Evolutionary conservation across 192 early-diverging fungal genomes (phyloP), one percentile per base, ranked within the genome.

Genomic region (Coemansia sp.): DNA sequence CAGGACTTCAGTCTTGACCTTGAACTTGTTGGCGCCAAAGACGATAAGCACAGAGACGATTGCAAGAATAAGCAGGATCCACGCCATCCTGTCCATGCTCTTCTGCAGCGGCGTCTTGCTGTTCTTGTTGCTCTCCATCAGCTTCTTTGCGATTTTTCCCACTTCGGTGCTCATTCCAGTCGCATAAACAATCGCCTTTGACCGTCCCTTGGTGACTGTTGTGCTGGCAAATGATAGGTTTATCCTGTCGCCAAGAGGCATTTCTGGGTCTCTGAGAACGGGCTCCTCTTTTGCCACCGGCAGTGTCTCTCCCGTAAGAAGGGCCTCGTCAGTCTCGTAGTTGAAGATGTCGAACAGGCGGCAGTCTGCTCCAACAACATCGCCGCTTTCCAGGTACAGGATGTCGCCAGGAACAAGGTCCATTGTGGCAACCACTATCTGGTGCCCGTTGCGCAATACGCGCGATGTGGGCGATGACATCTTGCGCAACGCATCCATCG

Each of bases 211-310:
- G 45, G 92, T 88, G 17, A 96, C 86, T 1, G 86, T 86, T 7
- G 96, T 98, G 55, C 90, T 91, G 67, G 94, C 88, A 75, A 94
- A 98, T 22, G 87, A 86, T 76, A 91, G 90, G 69, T 95, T 92
- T 55, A 93, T 88, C 74, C 96, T 93, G 67, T 98, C 96, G 61
- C 91, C 93, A 1, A 98, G 75, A 0, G 96, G 87, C 33, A 85
- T 61, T 33, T 88, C 85, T 17, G 76, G 81, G 50, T 90, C 85
- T 40, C 85, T 70, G 53, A 95, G 92, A 1, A 84, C 61, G 22
- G 80, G 84, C 47, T 79, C 67, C 37, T 71, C 71, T 69, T 98
- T 98, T 55, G 87, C 70, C 25, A 94, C 87, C 19, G 91, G 88
- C 28, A 98, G 72, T 10, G 88, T 84, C 74, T 98, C 96, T 65